phyloP scores from a whole-genome alignment of 768 basidiomycete species.

The Russula sp. region DNA sequence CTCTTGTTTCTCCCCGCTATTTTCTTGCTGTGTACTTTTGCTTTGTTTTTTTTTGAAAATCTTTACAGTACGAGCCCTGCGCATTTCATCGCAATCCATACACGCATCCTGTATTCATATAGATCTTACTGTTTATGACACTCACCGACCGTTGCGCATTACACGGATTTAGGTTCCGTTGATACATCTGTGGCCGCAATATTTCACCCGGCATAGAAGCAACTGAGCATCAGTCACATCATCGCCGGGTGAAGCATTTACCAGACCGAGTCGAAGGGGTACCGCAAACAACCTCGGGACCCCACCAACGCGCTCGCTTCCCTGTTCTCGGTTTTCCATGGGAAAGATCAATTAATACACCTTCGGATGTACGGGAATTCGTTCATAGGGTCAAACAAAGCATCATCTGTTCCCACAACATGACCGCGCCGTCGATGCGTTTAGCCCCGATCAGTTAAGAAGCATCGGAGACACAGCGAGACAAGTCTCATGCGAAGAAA shows the following conservation, averaged over 20 bases:
- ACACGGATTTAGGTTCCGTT: constrained; percentile 9
- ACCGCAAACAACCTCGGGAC: constrained; percentile 1
- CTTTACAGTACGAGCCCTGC: constrained; percentile 21
- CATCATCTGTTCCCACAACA: constrained; percentile 16
- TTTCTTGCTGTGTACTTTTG: constrained; percentile 23
- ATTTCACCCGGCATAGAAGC: constrained; percentile 13
- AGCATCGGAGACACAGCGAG: constrained; percentile 19
- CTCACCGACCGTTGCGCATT: constrained; percentile 12
- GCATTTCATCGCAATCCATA: constrained; percentile 17
- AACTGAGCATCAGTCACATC: constrained; percentile 10
- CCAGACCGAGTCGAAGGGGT: constrained; percentile 10
- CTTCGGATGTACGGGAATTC: constrained; percentile 8
- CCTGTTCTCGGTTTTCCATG: constrained; percentile 7
- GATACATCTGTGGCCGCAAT: constrained; percentile 9
- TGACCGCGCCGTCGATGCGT: constrained; percentile 10
- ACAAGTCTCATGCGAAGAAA: constrained; percentile 19
- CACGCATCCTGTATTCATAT: constrained; percentile 19
- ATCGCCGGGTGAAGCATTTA: constrained; percentile 6
- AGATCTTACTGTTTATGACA: constrained; percentile 4
- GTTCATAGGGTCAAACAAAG: constrained; percentile 12
- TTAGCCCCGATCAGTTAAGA: constrained; percentile 19
- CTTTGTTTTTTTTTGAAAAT: constrained; percentile 8
- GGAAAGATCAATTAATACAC: constrained; percentile 13
- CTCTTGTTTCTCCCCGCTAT: not conserved
- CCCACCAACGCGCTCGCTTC: constrained; percentile 8